A percentile compares a stretch with the other conserved stretches of the same genome.
Conservation (phyloP, 306 rosid genomes). For the Astragalus membranaceus region DNA sequence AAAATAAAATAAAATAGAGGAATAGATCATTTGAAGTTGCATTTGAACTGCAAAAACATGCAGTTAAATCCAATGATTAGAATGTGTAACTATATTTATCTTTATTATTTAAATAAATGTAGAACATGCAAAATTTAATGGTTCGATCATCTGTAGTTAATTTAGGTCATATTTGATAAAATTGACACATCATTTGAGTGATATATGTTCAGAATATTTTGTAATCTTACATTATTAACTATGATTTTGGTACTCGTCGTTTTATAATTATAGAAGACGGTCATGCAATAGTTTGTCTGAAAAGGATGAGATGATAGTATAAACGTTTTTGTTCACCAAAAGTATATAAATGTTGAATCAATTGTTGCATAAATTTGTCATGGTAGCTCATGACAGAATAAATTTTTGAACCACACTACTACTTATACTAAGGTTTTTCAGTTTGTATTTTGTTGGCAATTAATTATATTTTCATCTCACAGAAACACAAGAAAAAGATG, state of each 20-base stretch:
- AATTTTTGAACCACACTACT: neutral
- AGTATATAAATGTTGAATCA: neutral
- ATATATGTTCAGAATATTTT: slow-evolving; percentile 1
- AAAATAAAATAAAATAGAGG: neutral
- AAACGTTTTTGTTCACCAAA: neutral
- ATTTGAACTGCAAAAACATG: neutral
- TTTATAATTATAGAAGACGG: neutral
- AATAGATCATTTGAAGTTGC: neutral
- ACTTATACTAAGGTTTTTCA: neutral
- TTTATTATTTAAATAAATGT: neutral
- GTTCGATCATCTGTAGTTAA: neutral
- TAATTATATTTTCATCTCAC: slow-evolving; percentile 3
- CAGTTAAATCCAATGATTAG: neutral
- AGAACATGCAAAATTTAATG: neutral
- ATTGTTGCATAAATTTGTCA: neutral
- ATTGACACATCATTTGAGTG: neutral
- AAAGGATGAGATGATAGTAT: neutral
- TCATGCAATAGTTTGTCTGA: neutral
- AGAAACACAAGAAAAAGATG: slow-evolving; percentile 87
- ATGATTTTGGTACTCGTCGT: slow-evolving; percentile 1
- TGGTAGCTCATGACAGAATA: neutral
- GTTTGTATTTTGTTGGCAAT: slow-evolving; percentile 8
- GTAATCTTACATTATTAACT: neutral
- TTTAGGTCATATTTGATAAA: neutral
- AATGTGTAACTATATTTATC: neutral